Evolutionary conservation across 176 grass and related monocot genomes (phyloP).

Genomic region (Juncus inflexus): DNA sequence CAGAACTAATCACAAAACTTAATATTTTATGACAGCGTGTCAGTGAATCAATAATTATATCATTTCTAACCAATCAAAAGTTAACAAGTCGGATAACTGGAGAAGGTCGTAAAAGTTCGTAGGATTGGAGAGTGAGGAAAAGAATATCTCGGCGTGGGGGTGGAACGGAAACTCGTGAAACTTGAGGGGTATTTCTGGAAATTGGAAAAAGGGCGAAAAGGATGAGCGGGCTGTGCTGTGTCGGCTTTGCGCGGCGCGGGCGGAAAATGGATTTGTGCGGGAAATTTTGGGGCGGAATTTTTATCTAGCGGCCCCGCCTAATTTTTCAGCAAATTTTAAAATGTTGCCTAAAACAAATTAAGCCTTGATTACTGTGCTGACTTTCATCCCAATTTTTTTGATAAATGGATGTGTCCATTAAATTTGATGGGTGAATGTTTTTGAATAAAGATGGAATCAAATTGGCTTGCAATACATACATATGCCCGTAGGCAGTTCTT

Average conservation of each 20-base stretch:
- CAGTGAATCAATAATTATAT: neutral
- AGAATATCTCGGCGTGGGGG: neutral
- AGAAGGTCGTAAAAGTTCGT: neutral
- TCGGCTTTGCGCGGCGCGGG: conserved; percentile 7
- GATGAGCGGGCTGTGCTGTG: neutral
- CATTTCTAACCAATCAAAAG: neutral
- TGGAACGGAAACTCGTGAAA: neutral
- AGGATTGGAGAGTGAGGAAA: neutral
- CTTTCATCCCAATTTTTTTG: no score
- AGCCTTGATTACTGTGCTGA: neutral
- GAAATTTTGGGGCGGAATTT: conserved; percentile 27
- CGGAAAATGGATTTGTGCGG: conserved; percentile 17
- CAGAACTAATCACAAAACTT: neutral
- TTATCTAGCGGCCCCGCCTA: conserved; percentile 13
- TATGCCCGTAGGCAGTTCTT: no score
- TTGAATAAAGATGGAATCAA: no score
- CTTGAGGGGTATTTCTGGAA: neutral
- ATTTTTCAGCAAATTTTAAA: conserved; percentile 13
- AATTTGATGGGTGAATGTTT: no score
- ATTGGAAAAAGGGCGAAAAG: neutral
- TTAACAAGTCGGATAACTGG: neutral
- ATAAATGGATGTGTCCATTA: no score
- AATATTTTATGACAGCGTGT: neutral
- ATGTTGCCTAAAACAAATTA: neutral
- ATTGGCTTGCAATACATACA: no score